A percentile compares a stretch with the other conserved stretches of the same genome.
These are phyloP conservation scores for Aspergillus hiratsukae DNA, from an alignment of 2,329 filamentous ascomycete species.

Conservation along the genomic window DNA sequence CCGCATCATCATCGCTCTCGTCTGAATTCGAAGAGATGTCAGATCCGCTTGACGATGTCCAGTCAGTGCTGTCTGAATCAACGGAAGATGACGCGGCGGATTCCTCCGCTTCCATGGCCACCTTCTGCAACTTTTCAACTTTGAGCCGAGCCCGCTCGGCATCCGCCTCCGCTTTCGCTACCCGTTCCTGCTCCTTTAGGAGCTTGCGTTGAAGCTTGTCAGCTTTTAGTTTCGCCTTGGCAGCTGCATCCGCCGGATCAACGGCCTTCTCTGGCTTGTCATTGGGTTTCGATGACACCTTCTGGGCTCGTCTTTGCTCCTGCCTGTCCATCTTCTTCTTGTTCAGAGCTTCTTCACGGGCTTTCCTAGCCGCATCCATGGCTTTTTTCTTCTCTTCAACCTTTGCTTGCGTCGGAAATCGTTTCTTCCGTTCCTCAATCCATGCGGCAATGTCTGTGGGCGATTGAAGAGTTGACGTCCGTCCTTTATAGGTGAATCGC, in stretches of 20 bases:
- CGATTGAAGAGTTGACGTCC: conserved; percentile 50
- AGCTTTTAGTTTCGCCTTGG: conserved; percentile 36
- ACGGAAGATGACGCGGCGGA: conserved; percentile 12
- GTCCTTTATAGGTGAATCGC: conserved; percentile 54
- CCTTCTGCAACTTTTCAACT: conserved; percentile 29
- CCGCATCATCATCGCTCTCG: conserved; percentile 28
- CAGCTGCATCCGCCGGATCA: conserved; percentile 29
- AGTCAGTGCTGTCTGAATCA: conserved; percentile 28
- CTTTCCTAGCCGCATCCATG: conserved; percentile 58
- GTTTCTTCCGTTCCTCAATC: conserved; percentile 73
- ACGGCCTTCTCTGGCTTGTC: conserved; percentile 18
- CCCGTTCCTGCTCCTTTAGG: conserved; percentile 60
- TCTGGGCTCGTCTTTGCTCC: conserved; percentile 26
- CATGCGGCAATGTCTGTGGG: conserved; percentile 70
- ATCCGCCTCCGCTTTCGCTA: conserved; percentile 43
- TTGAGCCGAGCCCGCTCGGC: conserved; percentile 35
- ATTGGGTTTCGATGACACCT: conserved; percentile 29
- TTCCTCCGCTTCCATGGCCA: conserved; percentile 13
- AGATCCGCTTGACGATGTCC: conserved; percentile 38
- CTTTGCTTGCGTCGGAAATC: conserved; percentile 74
- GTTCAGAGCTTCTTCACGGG: conserved; percentile 33
- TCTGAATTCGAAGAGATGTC: conserved; percentile 21
- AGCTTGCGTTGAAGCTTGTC: conserved; percentile 46
- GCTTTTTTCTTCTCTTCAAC: conserved; percentile 59
- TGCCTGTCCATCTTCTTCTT: conserved; percentile 39